A percentile compares a stretch with the other conserved stretches of the same genome.
These are phyloP conservation scores for Hymenochaete sp. DNA, from an alignment of 1,284 basidiomycete genomes.

Conservation along the genomic window DNA sequence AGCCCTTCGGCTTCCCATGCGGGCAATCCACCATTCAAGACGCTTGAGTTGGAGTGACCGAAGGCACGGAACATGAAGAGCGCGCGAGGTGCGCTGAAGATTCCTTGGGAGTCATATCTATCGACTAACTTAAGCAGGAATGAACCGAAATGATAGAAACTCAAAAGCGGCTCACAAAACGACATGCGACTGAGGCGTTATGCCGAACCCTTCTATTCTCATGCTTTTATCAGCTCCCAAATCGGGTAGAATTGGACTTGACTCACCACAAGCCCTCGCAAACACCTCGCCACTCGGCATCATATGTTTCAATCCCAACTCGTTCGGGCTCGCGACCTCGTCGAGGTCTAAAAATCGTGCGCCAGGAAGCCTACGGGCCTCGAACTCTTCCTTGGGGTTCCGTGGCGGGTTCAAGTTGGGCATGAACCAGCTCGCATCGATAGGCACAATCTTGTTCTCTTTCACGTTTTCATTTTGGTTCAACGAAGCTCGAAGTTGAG, in stretches of 20 bases:
- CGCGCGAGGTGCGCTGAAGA: constrained; percentile 86
- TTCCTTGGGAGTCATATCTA: constrained; percentile 80
- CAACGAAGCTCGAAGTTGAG: constrained; percentile 2
- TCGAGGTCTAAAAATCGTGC: constrained; percentile 82
- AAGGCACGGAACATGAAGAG: constrained; percentile 90
- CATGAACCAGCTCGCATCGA: constrained; percentile 88
- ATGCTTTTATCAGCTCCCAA: not conserved
- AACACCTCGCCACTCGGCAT: constrained; percentile 75
- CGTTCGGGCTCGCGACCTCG: constrained; percentile 57
- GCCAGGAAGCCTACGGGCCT: constrained; percentile 59
- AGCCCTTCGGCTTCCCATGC: constrained; percentile 71
- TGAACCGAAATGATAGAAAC: constrained; percentile 7
- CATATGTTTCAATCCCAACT: constrained; percentile 87
- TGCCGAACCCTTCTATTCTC: constrained; percentile 36
- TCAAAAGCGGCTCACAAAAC: constrained; percentile 47
- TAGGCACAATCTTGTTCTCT: constrained; percentile 34
- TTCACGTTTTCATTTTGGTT: not conserved
- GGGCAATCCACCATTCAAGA: constrained; percentile 85
- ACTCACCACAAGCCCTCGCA: constrained; percentile 69
- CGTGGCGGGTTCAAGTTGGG: constrained; percentile 62
- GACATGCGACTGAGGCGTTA: constrained; percentile 70
- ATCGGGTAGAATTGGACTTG: constrained; percentile 9
- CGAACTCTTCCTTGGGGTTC: constrained; percentile 56
- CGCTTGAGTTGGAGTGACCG: constrained; percentile 76
- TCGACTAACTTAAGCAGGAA: constrained; percentile 15